Conservation (phyloP, 345 rosid genomes). For the Rhodamnia rubescens region DNA sequence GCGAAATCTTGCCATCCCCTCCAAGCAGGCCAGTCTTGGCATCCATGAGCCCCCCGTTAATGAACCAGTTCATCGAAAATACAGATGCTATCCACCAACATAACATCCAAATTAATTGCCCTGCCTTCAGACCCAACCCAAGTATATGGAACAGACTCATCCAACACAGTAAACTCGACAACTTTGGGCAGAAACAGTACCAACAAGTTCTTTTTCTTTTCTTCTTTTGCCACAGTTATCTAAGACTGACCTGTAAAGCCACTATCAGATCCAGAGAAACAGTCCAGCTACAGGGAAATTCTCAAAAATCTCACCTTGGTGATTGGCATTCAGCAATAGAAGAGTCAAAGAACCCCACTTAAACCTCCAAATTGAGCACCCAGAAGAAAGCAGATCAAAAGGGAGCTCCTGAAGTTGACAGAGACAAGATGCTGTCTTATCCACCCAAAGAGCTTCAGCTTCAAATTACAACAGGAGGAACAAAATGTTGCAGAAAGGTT, state of each 20-base stretch:
- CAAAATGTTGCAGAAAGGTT: background rate
- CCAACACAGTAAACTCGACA: slow-evolving; percentile 17
- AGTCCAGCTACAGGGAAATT: background rate
- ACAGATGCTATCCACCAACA: slow-evolving; percentile 64
- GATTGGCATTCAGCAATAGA: background rate
- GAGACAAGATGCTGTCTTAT: background rate
- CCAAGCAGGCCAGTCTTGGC: slow-evolving; percentile 32
- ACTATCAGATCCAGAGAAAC: background rate
- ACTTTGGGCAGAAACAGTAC: background rate
- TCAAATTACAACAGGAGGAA: background rate
- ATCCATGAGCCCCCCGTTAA: slow-evolving; percentile 37
- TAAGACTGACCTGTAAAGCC: background rate
- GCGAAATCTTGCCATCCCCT: slow-evolving; percentile 50
- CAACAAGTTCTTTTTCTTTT: background rate
- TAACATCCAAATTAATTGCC: slow-evolving; percentile 72
- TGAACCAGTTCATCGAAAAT: slow-evolving; percentile 48
- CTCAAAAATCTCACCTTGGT: background rate
- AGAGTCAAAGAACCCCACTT: background rate
- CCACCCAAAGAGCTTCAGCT: background rate
- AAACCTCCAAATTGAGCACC: background rate
- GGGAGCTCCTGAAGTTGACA: background rate
- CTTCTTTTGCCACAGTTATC: background rate
- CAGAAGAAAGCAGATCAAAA: background rate
- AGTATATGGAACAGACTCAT: slow-evolving; percentile 68
- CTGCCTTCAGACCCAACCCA: slow-evolving; percentile 75